These are phyloP conservation scores for Fusarium staphyleae DNA, from an alignment of 2,329 filamentous ascomycete species.

Conservation along the genomic window DNA sequence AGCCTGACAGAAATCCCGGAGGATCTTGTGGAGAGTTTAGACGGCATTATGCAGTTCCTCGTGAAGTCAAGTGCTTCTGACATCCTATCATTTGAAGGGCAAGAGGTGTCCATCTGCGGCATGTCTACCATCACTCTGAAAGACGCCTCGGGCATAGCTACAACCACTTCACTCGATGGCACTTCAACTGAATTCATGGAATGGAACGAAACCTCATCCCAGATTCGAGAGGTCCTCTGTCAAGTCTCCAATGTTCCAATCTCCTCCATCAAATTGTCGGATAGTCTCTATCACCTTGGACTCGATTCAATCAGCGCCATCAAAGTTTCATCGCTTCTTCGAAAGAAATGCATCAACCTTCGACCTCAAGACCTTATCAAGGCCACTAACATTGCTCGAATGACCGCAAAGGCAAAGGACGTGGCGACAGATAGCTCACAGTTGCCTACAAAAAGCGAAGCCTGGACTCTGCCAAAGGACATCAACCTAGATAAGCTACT, in stretches of 20 bases:
- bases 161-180: neutral
- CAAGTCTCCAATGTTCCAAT: constrained; percentile 67
- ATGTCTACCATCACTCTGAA: constrained; percentile 49
- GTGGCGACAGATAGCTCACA: neutral
- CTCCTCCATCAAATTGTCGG: constrained; percentile 63
- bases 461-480: constrained; percentile 44
- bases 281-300: constrained; percentile 82
- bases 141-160: constrained; percentile 1
- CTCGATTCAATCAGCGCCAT: constrained; percentile 93
- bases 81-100: constrained; percentile 60
- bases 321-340: constrained; percentile 77
- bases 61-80: constrained; percentile 56
- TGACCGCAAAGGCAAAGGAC: constrained; percentile 53
- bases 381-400: constrained; percentile 68
- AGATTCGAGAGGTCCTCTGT: constrained; percentile 58
- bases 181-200: neutral
- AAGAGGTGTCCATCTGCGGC: constrained; percentile 69
- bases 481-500: constrained; percentile 53
- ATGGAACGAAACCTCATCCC: constrained; percentile 48
- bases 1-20: constrained; percentile 55
- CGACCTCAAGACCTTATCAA: constrained; percentile 75
- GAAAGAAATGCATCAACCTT: constrained; percentile 66
- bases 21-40: constrained; percentile 64
- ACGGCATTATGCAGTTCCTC: constrained; percentile 65
- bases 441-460: neutral